Base-by-base conservation (phyloP, 257 asterid species). In the Forsythia suspensa region DNA sequence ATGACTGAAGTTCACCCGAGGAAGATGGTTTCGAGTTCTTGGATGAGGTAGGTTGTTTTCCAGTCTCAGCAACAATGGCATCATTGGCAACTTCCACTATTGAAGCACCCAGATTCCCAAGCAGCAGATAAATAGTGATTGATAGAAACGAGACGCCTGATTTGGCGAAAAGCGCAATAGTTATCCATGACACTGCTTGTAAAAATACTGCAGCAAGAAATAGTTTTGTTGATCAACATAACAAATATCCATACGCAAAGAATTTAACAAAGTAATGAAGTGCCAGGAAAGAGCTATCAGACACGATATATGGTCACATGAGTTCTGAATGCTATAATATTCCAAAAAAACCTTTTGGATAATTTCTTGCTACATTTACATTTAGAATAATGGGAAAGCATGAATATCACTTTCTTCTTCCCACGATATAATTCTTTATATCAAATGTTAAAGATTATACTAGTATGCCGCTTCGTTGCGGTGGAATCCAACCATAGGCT, bases 51-150 rank as follows among this genome's bases (percentile, higher is more conserved):
- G 89, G 84, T 80, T 91, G 90, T 51, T 88, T 89, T 6, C 91
- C 90, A 7, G 91, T 89, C 81, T 96, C 99, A 16, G 98, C 97
- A 75, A 96, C 99, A 80, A 96, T 91, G 84, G 99, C 99, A 77
- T 96, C 98, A 15, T 94, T 94, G 40, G 98, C 97, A 67, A 96
- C 99, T 88, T 96, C 99, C 37, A 83, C 96, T 81, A 96, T 82
- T 24, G 97, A 90, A 71, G 97, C 99, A 69, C 99, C 99, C 65
- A 94, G 86, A 77, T 96, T 96, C 15, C 99, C 93, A 8, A 96
- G 93, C 34, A 96, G 97, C 82, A 96, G 97, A 80, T 82, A 92
- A 15, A 87, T 80, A 24, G 93, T 90, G 76, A 96, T 83, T 1
- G 85, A 81, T 12, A 80, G 82, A 86, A 96, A 94, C 24, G 98